These are phyloP conservation scores for Euphorbia peplus DNA, from an alignment of 345 rosid species.

Conservation along the genomic window DNA sequence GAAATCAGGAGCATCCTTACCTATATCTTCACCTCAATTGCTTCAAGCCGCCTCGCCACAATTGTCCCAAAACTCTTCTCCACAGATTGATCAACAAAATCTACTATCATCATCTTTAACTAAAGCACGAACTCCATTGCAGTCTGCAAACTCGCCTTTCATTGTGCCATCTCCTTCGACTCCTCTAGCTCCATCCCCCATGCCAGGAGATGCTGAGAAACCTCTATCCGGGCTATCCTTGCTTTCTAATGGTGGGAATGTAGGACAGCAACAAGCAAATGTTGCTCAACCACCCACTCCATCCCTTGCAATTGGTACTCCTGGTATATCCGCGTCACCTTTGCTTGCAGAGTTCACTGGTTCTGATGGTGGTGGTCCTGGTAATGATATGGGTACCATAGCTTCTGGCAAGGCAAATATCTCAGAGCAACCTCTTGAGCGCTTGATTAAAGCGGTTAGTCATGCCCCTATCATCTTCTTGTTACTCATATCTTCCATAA, in stretches of 20 bases:
- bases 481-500: background rate
- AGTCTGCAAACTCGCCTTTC: slow-evolving; percentile 75
- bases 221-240: slow-evolving; percentile 58
- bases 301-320: slow-evolving; percentile 93
- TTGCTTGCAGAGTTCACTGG: slow-evolving; percentile 76
- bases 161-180: slow-evolving; percentile 86
- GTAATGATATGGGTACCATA: slow-evolving; percentile 39
- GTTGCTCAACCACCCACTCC: slow-evolving; percentile 52
- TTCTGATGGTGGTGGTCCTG: slow-evolving; percentile 64
- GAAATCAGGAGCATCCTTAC: slow-evolving; percentile 61
- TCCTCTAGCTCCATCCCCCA: slow-evolving; percentile 85
- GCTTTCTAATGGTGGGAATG: slow-evolving; percentile 57
- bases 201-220: slow-evolving; percentile 85
- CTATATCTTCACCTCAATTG: slow-evolving; percentile 76
- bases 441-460: slow-evolving; percentile 80
- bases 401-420: slow-evolving; percentile 55
- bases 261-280: slow-evolving; percentile 57
- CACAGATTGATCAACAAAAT: slow-evolving; percentile 87
- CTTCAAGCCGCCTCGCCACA: slow-evolving; percentile 76
- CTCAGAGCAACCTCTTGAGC: slow-evolving; percentile 81
- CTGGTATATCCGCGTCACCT: slow-evolving; percentile 95
- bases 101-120: slow-evolving; percentile 43
- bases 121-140: slow-evolving; percentile 78
- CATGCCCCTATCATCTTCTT: background rate
- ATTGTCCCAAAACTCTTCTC: slow-evolving; percentile 76